These are phyloP conservation scores for Piloderma croceum DNA, from an alignment of 768 basidiomycete species.

Conservation along the genomic window DNA sequence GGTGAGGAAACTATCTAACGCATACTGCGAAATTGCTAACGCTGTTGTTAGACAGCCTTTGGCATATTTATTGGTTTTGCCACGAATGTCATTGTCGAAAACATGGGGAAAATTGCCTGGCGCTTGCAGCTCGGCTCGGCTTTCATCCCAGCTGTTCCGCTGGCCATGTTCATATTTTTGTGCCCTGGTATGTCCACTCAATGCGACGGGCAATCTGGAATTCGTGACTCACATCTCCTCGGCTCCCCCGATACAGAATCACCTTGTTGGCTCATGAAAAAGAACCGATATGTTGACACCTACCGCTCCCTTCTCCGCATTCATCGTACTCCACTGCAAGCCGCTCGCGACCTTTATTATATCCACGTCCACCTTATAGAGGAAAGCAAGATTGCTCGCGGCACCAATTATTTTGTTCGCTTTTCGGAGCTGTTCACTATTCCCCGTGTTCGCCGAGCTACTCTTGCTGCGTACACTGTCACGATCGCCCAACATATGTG, in stretches of 20 bases:
- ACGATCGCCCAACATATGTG: slow-evolving; percentile 62
- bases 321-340: slow-evolving; percentile 42
- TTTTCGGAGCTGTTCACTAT: slow-evolving; percentile 50
- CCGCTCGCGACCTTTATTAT: slow-evolving; percentile 58
- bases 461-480: slow-evolving; percentile 46
- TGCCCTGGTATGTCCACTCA: slow-evolving; percentile 28
- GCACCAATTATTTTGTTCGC: slow-evolving; percentile 34
- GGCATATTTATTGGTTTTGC: slow-evolving; percentile 20
- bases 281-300: slow-evolving; percentile 46
- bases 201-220: neutral
- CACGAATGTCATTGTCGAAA: slow-evolving; percentile 27
- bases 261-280: slow-evolving; percentile 56
- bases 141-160: slow-evolving; percentile 21
- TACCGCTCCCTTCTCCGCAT: slow-evolving; percentile 41
- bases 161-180: slow-evolving; percentile 17
- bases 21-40: slow-evolving; percentile 12
- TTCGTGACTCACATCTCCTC: neutral
- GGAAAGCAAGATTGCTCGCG: slow-evolving; percentile 39
- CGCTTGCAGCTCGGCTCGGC: slow-evolving; percentile 51
- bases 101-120: slow-evolving; percentile 36
- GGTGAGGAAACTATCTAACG: slow-evolving; percentile 29
- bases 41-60: slow-evolving; percentile 24
- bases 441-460: slow-evolving; percentile 51
- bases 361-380: slow-evolving; percentile 46
- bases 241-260: slow-evolving; percentile 35